Percentiles rank a stretch among this genome's conserved stretches.
These are phyloP conservation scores for Streptanthus diversifolius DNA, from an alignment of 345 rosid genomes.

Conservation along the genomic window DNA sequence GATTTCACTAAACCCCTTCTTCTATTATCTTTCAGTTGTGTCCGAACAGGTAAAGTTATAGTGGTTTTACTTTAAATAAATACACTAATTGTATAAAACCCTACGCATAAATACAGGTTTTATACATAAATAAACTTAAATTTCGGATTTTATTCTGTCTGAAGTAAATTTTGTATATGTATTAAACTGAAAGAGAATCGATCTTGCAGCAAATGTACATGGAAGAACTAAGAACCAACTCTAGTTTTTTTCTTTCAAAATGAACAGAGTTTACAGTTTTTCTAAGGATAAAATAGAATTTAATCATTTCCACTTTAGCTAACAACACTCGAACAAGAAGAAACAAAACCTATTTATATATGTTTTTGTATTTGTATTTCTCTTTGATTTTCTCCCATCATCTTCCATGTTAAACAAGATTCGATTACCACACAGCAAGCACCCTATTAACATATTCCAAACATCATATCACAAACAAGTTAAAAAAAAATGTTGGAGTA, in stretches of 20 bases:
- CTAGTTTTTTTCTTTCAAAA: background rate
- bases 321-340: constrained; percentile 11
- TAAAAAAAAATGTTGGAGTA: background rate
- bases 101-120: no score
- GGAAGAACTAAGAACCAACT: background rate
- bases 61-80: background rate
- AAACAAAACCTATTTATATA: constrained; percentile 15
- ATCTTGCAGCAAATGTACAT: background rate
- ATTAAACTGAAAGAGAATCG: background rate
- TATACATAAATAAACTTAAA: no score
- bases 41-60: background rate
- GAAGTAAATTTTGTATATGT: background rate
- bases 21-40: background rate
- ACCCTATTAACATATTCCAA: background rate
- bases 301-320: constrained; percentile 7
- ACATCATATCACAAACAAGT: background rate
- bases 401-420: constrained; percentile 23
- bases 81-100: no score
- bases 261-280: no score
- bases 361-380: background rate
- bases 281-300: background rate
- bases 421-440: background rate
- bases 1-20: background rate
- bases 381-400: background rate
- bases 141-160: background rate